Base-by-base conservation (phyloP, 2,329 filamentous ascomycete genomes). In the Fusarium proliferatum region DNA sequence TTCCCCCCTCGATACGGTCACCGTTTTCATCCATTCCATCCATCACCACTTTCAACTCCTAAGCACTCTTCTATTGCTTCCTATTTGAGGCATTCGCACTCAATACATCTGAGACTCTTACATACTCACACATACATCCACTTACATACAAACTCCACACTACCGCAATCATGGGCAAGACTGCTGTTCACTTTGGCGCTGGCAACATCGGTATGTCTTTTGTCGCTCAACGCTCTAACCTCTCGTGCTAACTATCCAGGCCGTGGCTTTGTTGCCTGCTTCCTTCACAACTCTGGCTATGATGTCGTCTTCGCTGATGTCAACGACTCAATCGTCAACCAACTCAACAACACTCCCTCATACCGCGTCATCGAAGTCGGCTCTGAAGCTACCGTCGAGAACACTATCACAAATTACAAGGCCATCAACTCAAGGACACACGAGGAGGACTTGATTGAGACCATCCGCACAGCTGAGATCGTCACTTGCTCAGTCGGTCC, bases 271-370 rank as follows among this genome's bases (percentile, higher is more conserved):
- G 94, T 96, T 62, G 94, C 93, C 79, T 94, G 94, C 85, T 96
- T 98, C 86, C 90, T 98, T 45, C 94, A 97, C 87, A 93, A 97
- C 84, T 96, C 95, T 17, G 95, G 94, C 81, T 99, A 95, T 82
- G 94, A 98, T 81, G 96, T 99, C 79, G 88, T 98, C 86, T 98
- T 99, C 80, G 92, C 97, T 78, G 96, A 99, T 87, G 95, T 99
- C 76, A 92, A 95, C 85, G 94, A 96, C 81, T 85, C 85, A 70
- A 87, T 98, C 72, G 96, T 98, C 82, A 87, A 96, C 78, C 85
- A 88, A 60, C 89, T 99, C 76, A 94, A 98, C 81, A 85, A 87
- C 26, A 88, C 90, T 55, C 87, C 91, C 63, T 93, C 90, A 19
- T 99, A 98, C 89, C 91, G 92, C 73, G 96, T 99, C 81, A 97